Conservation (phyloP, 257 asterid genomes). For the Penstemon davidsonii region DNA sequence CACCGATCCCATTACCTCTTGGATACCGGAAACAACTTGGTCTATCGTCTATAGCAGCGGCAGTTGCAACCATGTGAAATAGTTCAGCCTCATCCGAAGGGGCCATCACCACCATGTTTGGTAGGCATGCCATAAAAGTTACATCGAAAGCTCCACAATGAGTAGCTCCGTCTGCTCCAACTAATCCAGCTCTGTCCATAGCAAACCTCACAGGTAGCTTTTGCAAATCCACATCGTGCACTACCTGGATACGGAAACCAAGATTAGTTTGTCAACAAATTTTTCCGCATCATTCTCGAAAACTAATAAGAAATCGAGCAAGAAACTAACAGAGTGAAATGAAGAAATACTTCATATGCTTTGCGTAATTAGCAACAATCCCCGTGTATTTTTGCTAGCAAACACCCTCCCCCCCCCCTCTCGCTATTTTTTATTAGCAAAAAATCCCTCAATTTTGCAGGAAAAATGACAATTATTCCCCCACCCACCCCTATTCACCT, state of each 20-base stretch:
- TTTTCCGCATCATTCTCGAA: too few species aligned
- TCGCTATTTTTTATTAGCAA: too few species aligned
- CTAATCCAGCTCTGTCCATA: constrained; percentile 94
- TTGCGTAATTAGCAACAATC: too few species aligned
- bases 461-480: too few species aligned
- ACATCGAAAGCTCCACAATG: constrained; percentile 93
- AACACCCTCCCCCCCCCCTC: too few species aligned
- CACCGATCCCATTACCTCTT: constrained; percentile 88
- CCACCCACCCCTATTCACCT: too few species aligned
- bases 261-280: constrained; percentile 13
- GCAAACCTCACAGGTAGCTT: constrained; percentile 96
- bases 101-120: constrained; percentile 99
- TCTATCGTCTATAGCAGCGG: constrained; percentile 89
- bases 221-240: constrained; percentile 94
- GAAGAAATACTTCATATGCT: too few species aligned
- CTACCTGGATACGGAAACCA: constrained; percentile 56
- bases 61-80: constrained; percentile 96
- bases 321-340: too few species aligned
- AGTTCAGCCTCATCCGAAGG: constrained; percentile 91
- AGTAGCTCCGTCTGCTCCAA: constrained; percentile 97
- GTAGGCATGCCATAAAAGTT: constrained; percentile 90
- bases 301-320: too few species aligned
- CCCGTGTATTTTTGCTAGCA: too few species aligned
- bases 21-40: constrained; percentile 95
- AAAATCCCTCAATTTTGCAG: too few species aligned